Evolutionary conservation across 1,139 yeast genomes (phyloP).

Genomic region (Saccharomycopsis crataegensis): DNA sequence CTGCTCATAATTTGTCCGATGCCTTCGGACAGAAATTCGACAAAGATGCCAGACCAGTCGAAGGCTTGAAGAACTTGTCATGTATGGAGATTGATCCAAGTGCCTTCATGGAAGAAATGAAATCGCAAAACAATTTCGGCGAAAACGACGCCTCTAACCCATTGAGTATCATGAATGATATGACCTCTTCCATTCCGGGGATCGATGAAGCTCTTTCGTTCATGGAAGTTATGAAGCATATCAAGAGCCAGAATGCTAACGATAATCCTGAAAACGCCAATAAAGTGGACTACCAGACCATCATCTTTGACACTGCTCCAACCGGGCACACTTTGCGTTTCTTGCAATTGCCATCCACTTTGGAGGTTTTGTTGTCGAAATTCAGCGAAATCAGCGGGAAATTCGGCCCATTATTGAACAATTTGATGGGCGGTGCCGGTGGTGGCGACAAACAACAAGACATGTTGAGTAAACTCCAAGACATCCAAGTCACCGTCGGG

Average conservation of each 20-base stretch:
- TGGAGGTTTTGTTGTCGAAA: constrained; percentile 79
- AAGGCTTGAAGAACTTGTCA: constrained; percentile 77
- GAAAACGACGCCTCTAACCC: constrained; percentile 42
- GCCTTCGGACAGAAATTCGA: constrained; percentile 98
- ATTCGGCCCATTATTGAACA: constrained; percentile 85
- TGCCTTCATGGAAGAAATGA: constrained; percentile 86
- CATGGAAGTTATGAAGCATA: constrained; percentile 96
- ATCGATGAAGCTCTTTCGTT: constrained; percentile 96
- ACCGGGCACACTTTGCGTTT: constrained; percentile 96
- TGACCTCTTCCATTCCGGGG: constrained; percentile 95
- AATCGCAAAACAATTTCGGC: constrained; percentile 55
- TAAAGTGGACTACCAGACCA: constrained; percentile 62
- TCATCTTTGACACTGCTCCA: constrained; percentile 96
- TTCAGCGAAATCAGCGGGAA: constrained; percentile 79
- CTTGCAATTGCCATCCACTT: constrained; percentile 85
- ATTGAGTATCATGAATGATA: constrained; percentile 74
- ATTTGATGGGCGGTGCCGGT: constrained; percentile 51
- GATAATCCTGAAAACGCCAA: constrained; percentile 27
- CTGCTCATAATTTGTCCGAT: constrained; percentile 94
- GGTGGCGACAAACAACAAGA: constrained; percentile 57
- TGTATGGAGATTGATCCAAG: constrained; percentile 99
- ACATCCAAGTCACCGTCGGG: constrained; percentile 72
- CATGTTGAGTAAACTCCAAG: constrained; percentile 72
- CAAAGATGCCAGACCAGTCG: constrained; percentile 89
- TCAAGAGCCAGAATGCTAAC: constrained; percentile 60